Evolutionary conservation across 257 asterid species (phyloP).

Genomic region (Salvia hispanica): DNA sequence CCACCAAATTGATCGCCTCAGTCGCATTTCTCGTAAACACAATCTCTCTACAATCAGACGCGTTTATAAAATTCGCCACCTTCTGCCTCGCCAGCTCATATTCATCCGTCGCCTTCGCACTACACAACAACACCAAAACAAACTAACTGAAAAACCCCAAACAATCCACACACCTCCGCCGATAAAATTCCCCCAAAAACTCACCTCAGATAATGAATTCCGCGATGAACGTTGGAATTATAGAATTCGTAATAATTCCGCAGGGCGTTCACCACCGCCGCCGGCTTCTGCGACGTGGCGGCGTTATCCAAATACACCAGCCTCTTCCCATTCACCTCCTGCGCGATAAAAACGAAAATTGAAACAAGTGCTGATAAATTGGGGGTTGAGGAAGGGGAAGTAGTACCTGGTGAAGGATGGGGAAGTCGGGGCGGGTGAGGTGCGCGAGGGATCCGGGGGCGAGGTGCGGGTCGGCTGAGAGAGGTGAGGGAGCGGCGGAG

Average conservation of each 20-base stretch:
- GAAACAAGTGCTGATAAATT: background rate
- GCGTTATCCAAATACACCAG: conserved; percentile 98
- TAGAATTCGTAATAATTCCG: conserved; percentile 68
- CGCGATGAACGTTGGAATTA: conserved; percentile 96
- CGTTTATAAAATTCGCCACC: conserved; percentile 84
- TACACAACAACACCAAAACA: conserved; percentile 29
- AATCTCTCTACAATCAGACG: conserved; percentile 64
- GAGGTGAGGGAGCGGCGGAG: conserved; percentile 43
- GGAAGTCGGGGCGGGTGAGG: conserved; percentile 76
- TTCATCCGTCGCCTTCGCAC: conserved; percentile 91
- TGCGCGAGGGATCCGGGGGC: conserved; percentile 76
- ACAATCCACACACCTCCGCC: background rate
- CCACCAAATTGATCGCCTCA: conserved; percentile 94
- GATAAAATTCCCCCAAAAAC: conserved; percentile 4
- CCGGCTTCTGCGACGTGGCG: conserved; percentile 99
- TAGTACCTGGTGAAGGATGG: conserved; percentile 84
- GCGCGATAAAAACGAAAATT: conserved; percentile 26
- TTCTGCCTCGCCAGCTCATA: conserved; percentile 85
- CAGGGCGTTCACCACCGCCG: conserved; percentile 64
- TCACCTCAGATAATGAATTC: conserved; percentile 90
- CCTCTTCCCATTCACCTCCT: conserved; percentile 86
- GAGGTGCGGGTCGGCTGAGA: conserved; percentile 44
- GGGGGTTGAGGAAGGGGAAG: background rate
- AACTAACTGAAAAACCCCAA: conserved; percentile 9
- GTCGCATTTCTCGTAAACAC: conserved; percentile 96